These are phyloP conservation scores for Dysphania ambrosioides DNA, from an alignment of 148 eudicot genomes.

Conservation along the genomic window DNA sequence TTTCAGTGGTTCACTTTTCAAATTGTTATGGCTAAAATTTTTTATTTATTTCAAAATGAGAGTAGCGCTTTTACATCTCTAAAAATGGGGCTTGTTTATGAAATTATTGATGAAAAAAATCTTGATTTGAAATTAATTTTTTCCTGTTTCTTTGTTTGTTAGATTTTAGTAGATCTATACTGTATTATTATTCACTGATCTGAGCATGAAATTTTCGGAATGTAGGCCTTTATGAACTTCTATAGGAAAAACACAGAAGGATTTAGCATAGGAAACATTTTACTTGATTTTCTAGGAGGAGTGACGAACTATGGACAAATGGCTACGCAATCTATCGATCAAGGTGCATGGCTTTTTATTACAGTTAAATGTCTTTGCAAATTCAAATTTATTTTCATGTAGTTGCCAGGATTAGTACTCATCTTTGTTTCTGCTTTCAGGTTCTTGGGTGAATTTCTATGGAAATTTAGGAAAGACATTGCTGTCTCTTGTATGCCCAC, in stretches of 20 bases:
- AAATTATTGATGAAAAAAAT: too few relatives aligned
- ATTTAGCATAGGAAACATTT: constrained; percentile 80
- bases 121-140: too few relatives aligned
- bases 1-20: too few relatives aligned
- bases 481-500: constrained; percentile 61
- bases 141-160: background rate
- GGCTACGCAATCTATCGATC: constrained; percentile 80
- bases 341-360: constrained; percentile 36
- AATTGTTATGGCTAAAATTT: background rate
- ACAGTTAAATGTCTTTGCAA: background rate
- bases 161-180: too few relatives aligned
- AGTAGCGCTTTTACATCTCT: background rate
- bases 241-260: constrained; percentile 78
- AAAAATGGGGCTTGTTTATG: too few relatives aligned
- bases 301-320: constrained; percentile 68
- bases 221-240: constrained; percentile 76
- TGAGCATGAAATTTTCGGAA: too few relatives aligned
- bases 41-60: background rate
- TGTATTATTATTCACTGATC: too few relatives aligned
- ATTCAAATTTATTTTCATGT: background rate
- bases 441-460: constrained; percentile 85
- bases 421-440: constrained; percentile 25
- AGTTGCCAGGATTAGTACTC: background rate
- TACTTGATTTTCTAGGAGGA: constrained; percentile 77
- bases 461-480: constrained; percentile 85